A percentile compares a stretch with the other conserved stretches of the same genome.
phyloP scores from a whole-genome alignment of 2,329 filamentous ascomycete species.

The Aurifilum marmelostoma region DNA sequence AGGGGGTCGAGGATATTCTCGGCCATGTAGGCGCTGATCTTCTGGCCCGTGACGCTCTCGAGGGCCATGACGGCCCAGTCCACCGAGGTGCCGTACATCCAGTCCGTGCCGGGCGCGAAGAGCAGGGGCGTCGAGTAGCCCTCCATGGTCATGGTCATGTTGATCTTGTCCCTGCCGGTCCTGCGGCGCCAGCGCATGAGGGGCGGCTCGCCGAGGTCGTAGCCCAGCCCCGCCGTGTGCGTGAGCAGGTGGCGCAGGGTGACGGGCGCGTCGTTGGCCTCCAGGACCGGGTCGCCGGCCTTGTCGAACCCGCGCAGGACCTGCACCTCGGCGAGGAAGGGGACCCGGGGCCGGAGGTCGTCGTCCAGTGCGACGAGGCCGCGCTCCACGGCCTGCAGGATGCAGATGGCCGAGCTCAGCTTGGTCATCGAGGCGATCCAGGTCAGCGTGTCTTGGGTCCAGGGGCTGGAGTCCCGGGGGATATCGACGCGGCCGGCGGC shows the following conservation, averaged over 20 bases:
- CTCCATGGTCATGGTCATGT: conserved; percentile 28
- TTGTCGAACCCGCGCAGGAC: conserved; percentile 48
- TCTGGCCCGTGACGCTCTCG: conserved; percentile 31
- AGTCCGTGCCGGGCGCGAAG: conserved; percentile 37
- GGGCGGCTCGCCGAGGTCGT: conserved; percentile 41
- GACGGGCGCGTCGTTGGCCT: conserved; percentile 39
- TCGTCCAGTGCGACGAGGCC: conserved; percentile 42
- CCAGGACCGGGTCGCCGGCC: conserved; percentile 38
- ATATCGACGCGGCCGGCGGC: conserved; percentile 42
- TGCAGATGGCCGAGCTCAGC: conserved; percentile 42
- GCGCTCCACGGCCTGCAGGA: conserved; percentile 47
- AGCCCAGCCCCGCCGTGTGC: conserved; percentile 49
- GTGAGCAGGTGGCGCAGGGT: conserved; percentile 52
- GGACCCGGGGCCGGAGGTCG: conserved; percentile 43
- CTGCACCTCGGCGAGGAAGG: conserved; percentile 46
- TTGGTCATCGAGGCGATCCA: conserved; percentile 45
- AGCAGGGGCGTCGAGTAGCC: conserved; percentile 36
- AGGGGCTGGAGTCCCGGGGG: conserved; percentile 36
- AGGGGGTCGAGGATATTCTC: conserved; percentile 32
- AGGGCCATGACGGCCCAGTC: conserved; percentile 38
- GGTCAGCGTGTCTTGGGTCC: conserved; percentile 40
- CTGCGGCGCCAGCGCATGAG: conserved; percentile 26
- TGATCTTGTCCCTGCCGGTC: conserved; percentile 17
- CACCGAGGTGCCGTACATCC: conserved; percentile 37
- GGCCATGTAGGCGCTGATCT: conserved; percentile 34